Base-by-base conservation (phyloP, 495 filamentous ascomycete species). In the Penicillium odoratum region DNA sequence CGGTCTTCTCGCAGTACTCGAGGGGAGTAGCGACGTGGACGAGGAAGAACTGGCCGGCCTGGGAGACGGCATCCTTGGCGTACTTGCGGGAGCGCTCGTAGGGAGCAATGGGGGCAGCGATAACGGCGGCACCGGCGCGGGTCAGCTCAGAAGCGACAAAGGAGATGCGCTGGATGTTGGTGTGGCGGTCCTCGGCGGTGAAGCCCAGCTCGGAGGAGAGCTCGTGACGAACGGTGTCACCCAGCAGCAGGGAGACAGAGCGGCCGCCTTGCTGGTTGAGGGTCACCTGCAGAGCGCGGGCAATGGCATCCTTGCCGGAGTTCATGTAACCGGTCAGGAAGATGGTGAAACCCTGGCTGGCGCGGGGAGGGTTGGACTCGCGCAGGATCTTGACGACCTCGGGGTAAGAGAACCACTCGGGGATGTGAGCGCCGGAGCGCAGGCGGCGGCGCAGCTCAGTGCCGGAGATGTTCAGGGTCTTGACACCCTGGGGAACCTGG, bases 371-470 rank as follows among this genome's bases (percentile, higher is more conserved):
- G 75, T 96, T 92, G 59, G 92, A 96, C 77, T 98, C 90, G 62
- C 94, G 83, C 51, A 98, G 87, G 46, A 98, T 94, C 73, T 85
- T 87, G 74, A 98, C 94, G 61, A 98, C 95, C 79, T 98, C 95
- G 56, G 95, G 92, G 78, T 98, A 98, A 21, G 94, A 98, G 83
- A 98, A 98, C 94, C 94, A 98, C 73, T 95, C 92, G 55, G 94
- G 94, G 68, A 98, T 98, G 61, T 96, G 91, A 60, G 86, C 87
- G 54, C 94, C 94, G 52, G 87, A 92, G 64, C 91, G 86, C 51
- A 98, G 84, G 59, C 94, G 89, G 51, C 86, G 83, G 61, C 94
- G 92, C 63, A 98, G 89, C 77, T 98, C 94, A 29, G 92, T 96
- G 56, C 94, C 94, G 53, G 90, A 94, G 76, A 98, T 98, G 81